These are phyloP conservation scores for Davidsoniella eucalypti DNA, from an alignment of 2,329 filamentous ascomycete genomes.

Conservation along the genomic window DNA sequence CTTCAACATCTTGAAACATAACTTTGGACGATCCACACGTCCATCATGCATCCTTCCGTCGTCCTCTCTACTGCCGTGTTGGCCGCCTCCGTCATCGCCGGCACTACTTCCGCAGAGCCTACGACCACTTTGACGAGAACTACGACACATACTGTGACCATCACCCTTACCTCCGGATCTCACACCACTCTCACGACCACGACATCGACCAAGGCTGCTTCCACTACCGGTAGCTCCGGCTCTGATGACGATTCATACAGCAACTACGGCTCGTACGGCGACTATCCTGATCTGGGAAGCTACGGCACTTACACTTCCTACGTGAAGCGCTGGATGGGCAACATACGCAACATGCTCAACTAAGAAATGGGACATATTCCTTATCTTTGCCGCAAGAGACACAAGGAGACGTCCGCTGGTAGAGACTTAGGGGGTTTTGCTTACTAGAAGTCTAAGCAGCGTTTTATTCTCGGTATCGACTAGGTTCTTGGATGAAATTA, in stretches of 20 bases:
- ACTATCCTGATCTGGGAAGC: slow-evolving; percentile 3
- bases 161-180: background rate
- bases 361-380: background rate
- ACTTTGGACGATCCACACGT: background rate
- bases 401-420: no score
- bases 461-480: no score
- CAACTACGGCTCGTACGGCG: slow-evolving; percentile 6
- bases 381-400: no score
- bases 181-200: slow-evolving; percentile 4
- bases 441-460: no score
- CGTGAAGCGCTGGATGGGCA: slow-evolving; percentile 6
- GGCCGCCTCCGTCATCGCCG: background rate
- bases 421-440: no score
- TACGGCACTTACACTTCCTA: slow-evolving; percentile 2
- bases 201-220: background rate
- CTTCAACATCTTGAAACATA: background rate
- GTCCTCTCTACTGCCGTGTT: background rate
- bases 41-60: slow-evolving; percentile 1
- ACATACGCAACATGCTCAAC: background rate
- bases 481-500: no score
- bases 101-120: background rate
- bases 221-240: background rate
- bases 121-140: slow-evolving; percentile 7
- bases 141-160: slow-evolving; percentile 1
- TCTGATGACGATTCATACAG: background rate